Evolutionary conservation across 179 eudicot species (phyloP).

Genomic region (Actinidia chinensis): DNA sequence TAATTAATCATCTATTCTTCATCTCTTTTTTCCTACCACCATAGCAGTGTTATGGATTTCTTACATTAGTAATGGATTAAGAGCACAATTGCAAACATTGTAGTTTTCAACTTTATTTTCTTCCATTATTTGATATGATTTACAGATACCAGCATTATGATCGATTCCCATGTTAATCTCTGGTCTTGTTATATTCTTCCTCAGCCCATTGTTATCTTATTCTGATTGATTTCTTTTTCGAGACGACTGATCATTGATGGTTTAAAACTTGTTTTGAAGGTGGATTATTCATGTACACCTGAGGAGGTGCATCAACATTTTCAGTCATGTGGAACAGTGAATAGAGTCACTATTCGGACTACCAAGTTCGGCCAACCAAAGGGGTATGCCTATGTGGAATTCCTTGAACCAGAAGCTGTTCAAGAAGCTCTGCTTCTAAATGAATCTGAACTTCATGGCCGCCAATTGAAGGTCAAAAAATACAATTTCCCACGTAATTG

Average conservation of each 20-base stretch:
- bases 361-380: constrained; percentile 64
- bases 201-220: neutral
- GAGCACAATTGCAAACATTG: neutral
- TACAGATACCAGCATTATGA: neutral
- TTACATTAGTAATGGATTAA: neutral
- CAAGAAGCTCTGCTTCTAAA: constrained; percentile 56
- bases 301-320: constrained; percentile 70
- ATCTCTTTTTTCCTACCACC: neutral
- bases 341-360: constrained; percentile 60
- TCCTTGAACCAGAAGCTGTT: constrained; percentile 50
- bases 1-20: neutral
- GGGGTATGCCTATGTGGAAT: constrained; percentile 69
- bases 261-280: constrained; percentile 32
- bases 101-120: neutral
- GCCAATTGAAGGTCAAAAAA: constrained; percentile 53
- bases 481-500: too few species aligned
- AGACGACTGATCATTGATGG: constrained; percentile 19
- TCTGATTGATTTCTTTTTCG: neutral
- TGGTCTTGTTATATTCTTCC: neutral
- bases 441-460: constrained; percentile 67
- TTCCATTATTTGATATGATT: neutral
- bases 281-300: constrained; percentile 69
- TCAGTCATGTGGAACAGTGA: constrained; percentile 60
- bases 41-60: neutral
- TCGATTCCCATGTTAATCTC: neutral